A percentile compares a stretch with the other conserved stretches of the same genome.
Evolutionary conservation across 2,329 filamentous ascomycete species (phyloP).

Genomic region (Colletotrichum plurivorum): DNA sequence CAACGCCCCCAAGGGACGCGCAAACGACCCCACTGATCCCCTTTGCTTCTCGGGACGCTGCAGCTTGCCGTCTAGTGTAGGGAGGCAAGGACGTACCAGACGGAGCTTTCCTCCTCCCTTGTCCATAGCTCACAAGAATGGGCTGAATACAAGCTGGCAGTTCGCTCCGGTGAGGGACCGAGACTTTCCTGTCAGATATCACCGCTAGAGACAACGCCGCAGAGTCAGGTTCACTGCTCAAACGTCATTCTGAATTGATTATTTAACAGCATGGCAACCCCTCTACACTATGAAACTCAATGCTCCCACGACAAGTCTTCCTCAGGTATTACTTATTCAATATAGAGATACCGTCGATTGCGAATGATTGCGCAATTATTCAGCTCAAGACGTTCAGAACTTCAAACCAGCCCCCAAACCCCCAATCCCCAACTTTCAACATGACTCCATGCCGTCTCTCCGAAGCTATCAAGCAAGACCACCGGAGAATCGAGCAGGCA

Average conservation of each 20-base stretch:
- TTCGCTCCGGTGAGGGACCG: background rate
- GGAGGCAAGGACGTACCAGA: background rate
- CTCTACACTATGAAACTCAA: too few relatives aligned
- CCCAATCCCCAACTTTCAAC: background rate
- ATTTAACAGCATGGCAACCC: constrained; percentile 3
- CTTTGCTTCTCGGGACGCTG: constrained; percentile 31
- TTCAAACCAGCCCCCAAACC: background rate
- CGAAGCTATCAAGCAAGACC: constrained; percentile 37
- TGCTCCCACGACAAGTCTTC: background rate
- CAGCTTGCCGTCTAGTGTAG: constrained; percentile 1
- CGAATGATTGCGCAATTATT: background rate
- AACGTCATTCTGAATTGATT: constrained; percentile 20
- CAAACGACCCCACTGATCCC: constrained; percentile 24
- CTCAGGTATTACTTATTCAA: background rate
- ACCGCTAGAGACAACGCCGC: background rate
- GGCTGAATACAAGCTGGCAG: background rate
- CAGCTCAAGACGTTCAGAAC: background rate
- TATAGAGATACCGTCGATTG: background rate
- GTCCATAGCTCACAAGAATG: background rate
- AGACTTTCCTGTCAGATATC: constrained; percentile 14
- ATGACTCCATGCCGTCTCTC: constrained; percentile 27
- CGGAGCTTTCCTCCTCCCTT: background rate
- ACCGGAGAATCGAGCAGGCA: constrained; percentile 34
- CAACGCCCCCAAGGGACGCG: constrained; percentile 9
- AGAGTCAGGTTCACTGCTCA: background rate